Evolutionary conservation across 495 filamentous ascomycete species (phyloP), one percentile per base, ranked within the genome.

Genomic region (Tuber borchii): DNA sequence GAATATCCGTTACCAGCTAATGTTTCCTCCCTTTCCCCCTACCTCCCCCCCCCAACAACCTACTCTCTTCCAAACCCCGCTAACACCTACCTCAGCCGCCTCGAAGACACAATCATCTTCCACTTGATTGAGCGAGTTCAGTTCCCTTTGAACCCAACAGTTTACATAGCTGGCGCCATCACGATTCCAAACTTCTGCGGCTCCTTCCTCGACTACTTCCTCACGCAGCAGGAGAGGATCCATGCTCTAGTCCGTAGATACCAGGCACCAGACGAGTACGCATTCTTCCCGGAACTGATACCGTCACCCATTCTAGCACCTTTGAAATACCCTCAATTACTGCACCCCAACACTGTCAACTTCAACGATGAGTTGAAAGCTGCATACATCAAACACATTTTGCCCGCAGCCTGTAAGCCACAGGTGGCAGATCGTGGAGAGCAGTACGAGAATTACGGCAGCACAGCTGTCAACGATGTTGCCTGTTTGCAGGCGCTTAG

Each of bases 91-190:
- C 51, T 56, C 56, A 97, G 94, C 79, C 95, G 95, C 56, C 88
- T 97, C 31, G 95, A 99, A 86, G 96, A 99, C 83, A 98, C 96
- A 75, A 98, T 99, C 83, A 97, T 92, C 81, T 99, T 97, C 86
- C 93, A 98, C 86, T 86, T 98, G 37, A 99, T 99, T 83, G 96
- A 99, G 84, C 92, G 96, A 39, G 96, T 94, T 45, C 96, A 99
- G 86, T 99, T 99, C 85, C 94, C 95, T 0, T 87, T 95, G 74
- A 98, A 97, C 86, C 86, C 87, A 72, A 93, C 91, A 82, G 93
- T 99, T 84, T 99, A 99, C 86, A 83, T 84, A 7, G 87, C 93
- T 40, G 92, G 91, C 76, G 93, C 92, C n/a, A 88, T 97, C 46
- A 86, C 86, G 43, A 92, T 98, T 79, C 93, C 94, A n/a, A 83